phyloP scores from a whole-genome alignment of 495 filamentous ascomycete genomes.

The Penicillium waksmanii region DNA sequence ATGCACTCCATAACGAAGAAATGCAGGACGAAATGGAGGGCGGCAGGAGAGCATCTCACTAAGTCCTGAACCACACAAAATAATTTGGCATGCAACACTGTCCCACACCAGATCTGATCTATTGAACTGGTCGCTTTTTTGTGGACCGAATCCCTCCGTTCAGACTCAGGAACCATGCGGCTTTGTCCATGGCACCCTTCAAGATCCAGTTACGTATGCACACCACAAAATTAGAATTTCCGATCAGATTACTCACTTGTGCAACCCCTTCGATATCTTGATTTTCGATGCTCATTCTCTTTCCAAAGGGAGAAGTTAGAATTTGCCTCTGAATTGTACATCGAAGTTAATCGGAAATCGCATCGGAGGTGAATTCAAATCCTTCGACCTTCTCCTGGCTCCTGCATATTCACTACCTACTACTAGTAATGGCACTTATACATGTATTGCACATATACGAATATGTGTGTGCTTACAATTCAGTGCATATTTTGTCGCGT shows the following conservation, averaged over 20 bases:
- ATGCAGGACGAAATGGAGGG: neutral
- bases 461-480: neutral
- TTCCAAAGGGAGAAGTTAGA: neutral
- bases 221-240: neutral
- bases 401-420: conserved; percentile 1
- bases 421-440: neutral
- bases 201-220: neutral
- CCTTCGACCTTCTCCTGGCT: neutral
- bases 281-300: neutral
- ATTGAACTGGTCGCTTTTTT: conserved; percentile 6
- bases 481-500: conserved; percentile 5
- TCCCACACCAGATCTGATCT: conserved; percentile 23
- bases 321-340: neutral
- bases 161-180: conserved; percentile 3
- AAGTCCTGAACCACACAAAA: neutral
- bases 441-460: neutral
- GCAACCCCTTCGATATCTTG: neutral
- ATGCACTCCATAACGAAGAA: neutral
- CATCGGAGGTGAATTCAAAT: neutral
- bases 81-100: conserved; percentile 11
- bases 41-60: neutral
- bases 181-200: neutral
- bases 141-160: neutral
- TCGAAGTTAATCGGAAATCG: neutral
- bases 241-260: neutral